Conservation (phyloP, 495 filamentous ascomycete genomes). For the Podospora bellae-mahoneyi region DNA sequence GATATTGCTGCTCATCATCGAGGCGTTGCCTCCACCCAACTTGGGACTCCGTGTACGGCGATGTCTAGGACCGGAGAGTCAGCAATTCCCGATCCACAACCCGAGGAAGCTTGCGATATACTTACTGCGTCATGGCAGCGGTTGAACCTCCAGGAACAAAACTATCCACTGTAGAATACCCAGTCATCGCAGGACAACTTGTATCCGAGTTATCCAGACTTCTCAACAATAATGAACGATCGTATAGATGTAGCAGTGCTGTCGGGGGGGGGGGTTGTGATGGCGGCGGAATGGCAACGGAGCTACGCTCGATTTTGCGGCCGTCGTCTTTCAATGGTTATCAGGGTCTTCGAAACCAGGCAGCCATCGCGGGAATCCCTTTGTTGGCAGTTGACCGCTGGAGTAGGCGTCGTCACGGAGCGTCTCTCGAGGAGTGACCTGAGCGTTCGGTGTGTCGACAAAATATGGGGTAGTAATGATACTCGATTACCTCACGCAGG, state of each 20-base stretch:
- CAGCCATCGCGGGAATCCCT: slow-evolving; percentile 9
- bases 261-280: neutral
- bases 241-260: neutral
- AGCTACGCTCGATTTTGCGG: slow-evolving; percentile 4
- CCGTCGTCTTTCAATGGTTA: neutral
- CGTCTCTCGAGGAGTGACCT: neutral
- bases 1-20: slow-evolving; percentile 87
- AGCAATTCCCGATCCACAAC: neutral
- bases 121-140: slow-evolving; percentile 43
- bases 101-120: neutral
- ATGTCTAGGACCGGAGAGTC: slow-evolving; percentile 20
- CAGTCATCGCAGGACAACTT: slow-evolving; percentile 37
- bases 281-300: neutral
- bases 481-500: neutral
- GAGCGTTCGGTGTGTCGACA: neutral
- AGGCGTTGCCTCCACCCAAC: slow-evolving; percentile 64
- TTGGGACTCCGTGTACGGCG: slow-evolving; percentile 40
- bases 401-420: neutral
- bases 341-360: slow-evolving; percentile 14
- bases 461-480: neutral
- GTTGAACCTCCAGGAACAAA: slow-evolving; percentile 24
- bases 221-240: neutral
- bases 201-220: neutral
- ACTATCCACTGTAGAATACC: slow-evolving; percentile 43
- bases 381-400: neutral